Evolutionary conservation across 2,329 filamentous ascomycete species (phyloP).

Genomic region (Lecanosticta acicola): DNA sequence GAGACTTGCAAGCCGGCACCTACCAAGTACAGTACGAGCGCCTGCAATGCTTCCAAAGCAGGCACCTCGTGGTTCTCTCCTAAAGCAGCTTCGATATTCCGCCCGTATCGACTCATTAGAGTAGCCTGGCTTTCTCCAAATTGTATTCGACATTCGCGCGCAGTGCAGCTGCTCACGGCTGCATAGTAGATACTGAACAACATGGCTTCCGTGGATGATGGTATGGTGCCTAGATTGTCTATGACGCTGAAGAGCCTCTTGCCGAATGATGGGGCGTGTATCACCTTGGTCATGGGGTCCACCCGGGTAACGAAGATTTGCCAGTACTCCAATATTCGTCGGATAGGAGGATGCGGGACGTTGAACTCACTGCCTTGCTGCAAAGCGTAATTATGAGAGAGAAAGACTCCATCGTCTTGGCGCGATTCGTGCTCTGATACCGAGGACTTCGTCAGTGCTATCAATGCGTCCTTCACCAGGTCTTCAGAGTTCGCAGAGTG

Average conservation of each 20-base stretch:
- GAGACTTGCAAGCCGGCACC: not conserved
- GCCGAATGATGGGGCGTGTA: slow-evolving; percentile 25
- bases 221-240: slow-evolving; percentile 12
- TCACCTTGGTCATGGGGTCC: slow-evolving; percentile 26
- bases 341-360: slow-evolving; percentile 14
- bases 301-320: slow-evolving; percentile 24
- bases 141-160: slow-evolving; percentile 17
- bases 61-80: slow-evolving; percentile 17
- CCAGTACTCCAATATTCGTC: slow-evolving; percentile 25
- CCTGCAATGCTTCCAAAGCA: slow-evolving; percentile 19
- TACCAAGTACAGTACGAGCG: slow-evolving; percentile 21
- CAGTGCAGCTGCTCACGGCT: slow-evolving; percentile 23
- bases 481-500: slow-evolving; percentile 16
- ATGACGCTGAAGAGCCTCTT: slow-evolving; percentile 17
- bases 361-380: not conserved
- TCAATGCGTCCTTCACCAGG: slow-evolving; percentile 26
- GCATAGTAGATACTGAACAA: slow-evolving; percentile 26
- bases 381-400: slow-evolving; percentile 3
- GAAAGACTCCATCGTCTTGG: slow-evolving; percentile 11
- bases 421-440: slow-evolving; percentile 18
- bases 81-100: slow-evolving; percentile 14
- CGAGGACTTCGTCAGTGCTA: slow-evolving; percentile 24
- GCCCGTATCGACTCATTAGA: slow-evolving; percentile 16
- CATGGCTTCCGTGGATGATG: slow-evolving; percentile 16
- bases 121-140: slow-evolving; percentile 22